Evolutionary conservation across 495 filamentous ascomycete genomes (phyloP).

Genomic region (Mycothermus thermophilus): DNA sequence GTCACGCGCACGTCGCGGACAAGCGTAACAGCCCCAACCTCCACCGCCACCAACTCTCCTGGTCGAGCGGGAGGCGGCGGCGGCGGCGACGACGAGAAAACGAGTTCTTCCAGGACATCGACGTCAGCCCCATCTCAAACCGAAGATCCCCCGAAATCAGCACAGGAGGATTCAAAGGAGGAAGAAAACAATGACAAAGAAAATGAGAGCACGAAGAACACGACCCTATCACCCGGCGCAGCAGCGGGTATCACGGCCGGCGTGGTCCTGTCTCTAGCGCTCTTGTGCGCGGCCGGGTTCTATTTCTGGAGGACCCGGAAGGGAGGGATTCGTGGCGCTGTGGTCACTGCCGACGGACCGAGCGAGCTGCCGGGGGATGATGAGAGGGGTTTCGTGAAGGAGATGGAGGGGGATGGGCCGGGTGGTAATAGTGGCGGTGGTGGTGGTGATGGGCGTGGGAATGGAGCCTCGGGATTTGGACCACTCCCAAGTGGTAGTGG

Average conservation of each 20-base stretch:
- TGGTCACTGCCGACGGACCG: constrained; percentile 13
- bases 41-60: no score
- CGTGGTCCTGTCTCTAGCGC: constrained; percentile 4
- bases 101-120: no score
- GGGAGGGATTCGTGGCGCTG: constrained; percentile 10
- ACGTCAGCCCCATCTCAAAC: no score
- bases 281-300: constrained; percentile 7
- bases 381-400: neutral
- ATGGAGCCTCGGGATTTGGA: no score
- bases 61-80: no score
- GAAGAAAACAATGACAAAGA: no score
- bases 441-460: neutral
- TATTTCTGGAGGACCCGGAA: constrained; percentile 8
- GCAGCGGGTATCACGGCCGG: constrained; percentile 14
- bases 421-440: neutral
- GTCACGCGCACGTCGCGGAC: no score
- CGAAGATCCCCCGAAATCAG: no score
- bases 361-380: neutral
- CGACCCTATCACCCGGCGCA: constrained; percentile 9
- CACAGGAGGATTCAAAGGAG: no score
- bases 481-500: neutral
- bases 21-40: no score
- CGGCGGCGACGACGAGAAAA: no score
- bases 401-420: neutral
- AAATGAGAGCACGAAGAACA: no score